Base-by-base conservation (phyloP, 163 green algal species). In the Trebouxia gelatinosa region DNA sequence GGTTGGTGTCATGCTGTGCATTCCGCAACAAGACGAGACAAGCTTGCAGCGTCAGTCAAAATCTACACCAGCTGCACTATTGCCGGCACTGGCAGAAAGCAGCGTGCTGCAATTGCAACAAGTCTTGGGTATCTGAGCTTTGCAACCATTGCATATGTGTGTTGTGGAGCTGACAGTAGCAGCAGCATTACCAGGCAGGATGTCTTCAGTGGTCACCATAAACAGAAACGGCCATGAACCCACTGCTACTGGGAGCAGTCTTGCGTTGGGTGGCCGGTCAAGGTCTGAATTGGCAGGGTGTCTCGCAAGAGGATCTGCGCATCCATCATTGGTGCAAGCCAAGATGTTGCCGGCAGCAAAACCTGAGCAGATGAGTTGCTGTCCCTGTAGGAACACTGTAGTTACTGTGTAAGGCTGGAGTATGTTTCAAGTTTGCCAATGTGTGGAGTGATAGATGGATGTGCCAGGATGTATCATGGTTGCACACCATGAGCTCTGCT, bases 211-310 rank as follows among this genome's bases (percentile, higher is more conserved):
- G 7, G 68, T 28, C 1, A 76, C 68, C 16, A 76, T 35, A 61
- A 76, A 76, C 40, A 76, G 19, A 40, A 76, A 76, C 6, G 68
- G 68, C 68, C 68, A 76, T 3, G 16, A 28, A n/a, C 68, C 68
- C 23, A 76, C 43, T 31, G 43, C 68, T 62, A 76, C 28, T 16
- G 40, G 3, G 4, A 76, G 32, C 68, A 76, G 68, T 28, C 19
- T 2, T 23, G 31, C 40, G n/a, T 76, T 76, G 40, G 40, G 5
- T 31, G 28, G 26, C 28, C 6, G 16, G 16, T 59, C 40, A 40
- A 37, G 13, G 17, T 16, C 57, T 28, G 2, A 7, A 23, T 21
- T 0, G 17, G 59, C 29, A 21, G 40, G 28, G 3, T 38, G 5
- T 26, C 46, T 40, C 3, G 21, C 26, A 5, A 31, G 19, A 28